These are phyloP conservation scores for Cladophialophora carrionii DNA, from an alignment of 2,329 filamentous ascomycete species.

Conservation along the genomic window DNA sequence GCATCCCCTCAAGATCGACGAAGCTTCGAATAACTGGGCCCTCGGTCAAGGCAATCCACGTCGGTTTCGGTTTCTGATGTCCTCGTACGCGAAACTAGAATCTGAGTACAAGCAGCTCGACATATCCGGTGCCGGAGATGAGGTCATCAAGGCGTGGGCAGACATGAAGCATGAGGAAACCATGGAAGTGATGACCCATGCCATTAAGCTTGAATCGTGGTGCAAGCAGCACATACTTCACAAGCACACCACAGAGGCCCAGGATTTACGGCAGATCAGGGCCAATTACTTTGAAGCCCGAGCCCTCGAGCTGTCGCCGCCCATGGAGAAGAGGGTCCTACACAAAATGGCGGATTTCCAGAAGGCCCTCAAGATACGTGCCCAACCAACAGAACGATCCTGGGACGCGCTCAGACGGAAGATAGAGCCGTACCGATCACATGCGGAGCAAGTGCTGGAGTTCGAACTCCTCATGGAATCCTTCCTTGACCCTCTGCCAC, in stretches of 20 bases:
- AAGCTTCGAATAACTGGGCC: constrained; percentile 19
- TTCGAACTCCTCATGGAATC: not conserved
- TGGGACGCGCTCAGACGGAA: constrained; percentile 41
- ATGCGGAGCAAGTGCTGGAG: constrained; percentile 36
- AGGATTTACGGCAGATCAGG: constrained; percentile 14
- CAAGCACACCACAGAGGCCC: not conserved
- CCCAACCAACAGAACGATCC: constrained; percentile 38
- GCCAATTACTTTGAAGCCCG: constrained; percentile 42
- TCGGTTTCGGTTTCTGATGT: constrained; percentile 30
- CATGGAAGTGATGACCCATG: constrained; percentile 28
- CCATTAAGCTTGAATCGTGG: constrained; percentile 24
- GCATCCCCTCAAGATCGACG: constrained; percentile 19
- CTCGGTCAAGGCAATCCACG: constrained; percentile 9
- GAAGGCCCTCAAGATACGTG: constrained; percentile 45
- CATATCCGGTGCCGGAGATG: not conserved
- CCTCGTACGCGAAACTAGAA: constrained; percentile 28
- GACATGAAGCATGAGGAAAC: constrained; percentile 19
- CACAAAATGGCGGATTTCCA: constrained; percentile 47
- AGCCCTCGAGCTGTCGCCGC: constrained; percentile 44
- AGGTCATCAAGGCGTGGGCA: constrained; percentile 23
- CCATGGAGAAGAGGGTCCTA: constrained; percentile 44
- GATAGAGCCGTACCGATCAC: constrained; percentile 36
- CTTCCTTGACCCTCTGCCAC: not conserved
- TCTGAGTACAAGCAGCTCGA: constrained; percentile 20
- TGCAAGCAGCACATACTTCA: constrained; percentile 9